Percentiles rank a stretch among this genome's conserved stretches.
phyloP scores from a whole-genome alignment of 75 land plant species.

The Isoetes taiwanensis region DNA sequence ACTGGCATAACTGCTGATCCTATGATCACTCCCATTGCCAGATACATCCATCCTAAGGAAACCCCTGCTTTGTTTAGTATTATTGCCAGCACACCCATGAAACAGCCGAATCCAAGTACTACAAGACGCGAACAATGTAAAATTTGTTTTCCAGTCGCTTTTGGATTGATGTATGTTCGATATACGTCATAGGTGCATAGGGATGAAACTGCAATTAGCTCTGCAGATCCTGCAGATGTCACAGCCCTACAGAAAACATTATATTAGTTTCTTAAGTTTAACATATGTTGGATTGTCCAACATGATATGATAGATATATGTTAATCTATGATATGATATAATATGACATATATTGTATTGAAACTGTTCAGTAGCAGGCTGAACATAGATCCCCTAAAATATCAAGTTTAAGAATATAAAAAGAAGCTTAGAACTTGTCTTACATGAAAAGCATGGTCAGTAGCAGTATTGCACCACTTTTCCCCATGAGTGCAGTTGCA shows the following conservation, averaged over 20 bases:
- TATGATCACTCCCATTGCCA: constrained; percentile 93
- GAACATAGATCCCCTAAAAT: no score
- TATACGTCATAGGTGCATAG: constrained; percentile 91
- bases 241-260: constrained; percentile 57
- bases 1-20: constrained; percentile 96
- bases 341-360: no score
- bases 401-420: no score
- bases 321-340: no score
- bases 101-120: constrained; percentile 66
- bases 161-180: constrained; percentile 84
- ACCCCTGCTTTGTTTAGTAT: constrained; percentile 86
- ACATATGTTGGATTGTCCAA: no score
- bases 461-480: constrained; percentile 76
- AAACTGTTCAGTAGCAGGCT: no score
- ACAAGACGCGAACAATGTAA: constrained; percentile 59
- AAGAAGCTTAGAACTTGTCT: not conserved
- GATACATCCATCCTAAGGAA: constrained; percentile 95
- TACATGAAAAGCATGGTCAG: constrained; percentile 96
- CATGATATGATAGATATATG: no score
- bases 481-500: constrained; percentile 86
- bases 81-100: constrained; percentile 91
- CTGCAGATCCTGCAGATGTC: constrained; percentile 91
- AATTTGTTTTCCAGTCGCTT: constrained; percentile 81
- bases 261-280: no score
- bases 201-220: constrained; percentile 83